These are phyloP conservation scores for Jimgerdemannia lactiflua DNA, from an alignment of 192 early-diverging fungal genomes.

Conservation along the genomic window DNA sequence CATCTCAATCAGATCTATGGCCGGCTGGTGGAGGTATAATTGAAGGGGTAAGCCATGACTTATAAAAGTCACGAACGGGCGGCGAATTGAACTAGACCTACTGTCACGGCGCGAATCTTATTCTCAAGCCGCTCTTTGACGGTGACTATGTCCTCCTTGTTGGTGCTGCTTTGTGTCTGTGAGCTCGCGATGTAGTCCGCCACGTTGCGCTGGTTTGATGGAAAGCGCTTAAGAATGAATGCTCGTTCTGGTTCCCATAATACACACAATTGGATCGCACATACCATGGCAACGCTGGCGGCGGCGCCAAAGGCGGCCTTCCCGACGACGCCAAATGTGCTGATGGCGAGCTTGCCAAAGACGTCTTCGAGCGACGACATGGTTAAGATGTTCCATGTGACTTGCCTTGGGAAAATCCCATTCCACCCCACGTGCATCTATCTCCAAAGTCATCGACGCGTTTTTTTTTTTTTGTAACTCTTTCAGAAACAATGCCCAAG, in stretches of 20 bases:
- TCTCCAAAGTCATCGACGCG: too few relatives aligned
- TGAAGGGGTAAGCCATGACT: too few relatives aligned
- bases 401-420: too few relatives aligned
- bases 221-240: not conserved
- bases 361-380: constrained; percentile 32
- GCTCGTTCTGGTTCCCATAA: not conserved
- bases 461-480: too few relatives aligned
- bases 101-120: not conserved
- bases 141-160: constrained; percentile 24
- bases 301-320: constrained; percentile 30
- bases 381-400: not conserved
- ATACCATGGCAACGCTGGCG: constrained; percentile 32
- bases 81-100: not conserved
- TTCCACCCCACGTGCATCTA: too few relatives aligned
- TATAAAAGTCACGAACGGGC: not conserved
- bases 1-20: constrained; percentile 66
- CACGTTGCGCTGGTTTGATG: not conserved
- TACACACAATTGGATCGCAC: not conserved
- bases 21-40: constrained; percentile 36
- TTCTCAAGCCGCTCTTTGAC: constrained; percentile 20
- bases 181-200: constrained; percentile 29
- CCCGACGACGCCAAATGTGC: constrained; percentile 26
- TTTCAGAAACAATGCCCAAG: too few relatives aligned
- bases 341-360: constrained; percentile 31
- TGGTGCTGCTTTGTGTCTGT: constrained; percentile 15